Evolutionary conservation across 805 yeast species (phyloP), one percentile per base, ranked within the genome.

Genomic region (Candida cerambycidarum): DNA sequence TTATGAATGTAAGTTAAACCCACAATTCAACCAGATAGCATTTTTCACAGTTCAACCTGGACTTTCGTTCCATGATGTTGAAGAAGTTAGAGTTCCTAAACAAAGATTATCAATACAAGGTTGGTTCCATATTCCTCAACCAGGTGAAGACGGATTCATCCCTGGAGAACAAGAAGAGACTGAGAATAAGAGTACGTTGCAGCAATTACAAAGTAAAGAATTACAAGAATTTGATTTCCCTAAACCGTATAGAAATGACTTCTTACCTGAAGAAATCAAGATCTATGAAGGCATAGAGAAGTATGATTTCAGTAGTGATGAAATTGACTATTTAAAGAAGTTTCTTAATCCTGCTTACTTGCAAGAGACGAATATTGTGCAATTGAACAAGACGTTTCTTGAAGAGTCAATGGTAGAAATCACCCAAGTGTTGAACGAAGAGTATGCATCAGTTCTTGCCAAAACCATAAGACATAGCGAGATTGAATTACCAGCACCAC

Each of bases 91-190:
- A 47, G 96, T 83, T 1, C 96, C 90, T 57, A 87, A 84, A 58
- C 95, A 89, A 49, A 76, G 99, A 57, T 69, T 93, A 27, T 87
- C 96, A 0, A 88, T 93, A 46, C 97, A 93, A 57, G 99, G 99
- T 1, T 95, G 99, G 99, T 95, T 92, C 59, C 99, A 93, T 62
- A 87, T 90, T 40, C 99, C 99, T 3, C 98, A 93, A 60, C 69
- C 68, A 9, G 97, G 96, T 8, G 99, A 93, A 63, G 81, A 78
- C 25, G 98, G 97, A 0, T 92, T 63, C 56, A 75, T 81, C 14
- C 80, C 79, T 28, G 95, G 95, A 5, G 96, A 89, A 58, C 89
- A 88, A 60, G 92, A 83, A 55, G 78, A 70, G 28, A 81, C 86
- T 1, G 89, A 83, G 52, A 83, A 85, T 0, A 73, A 75, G 54